Base-by-base conservation (phyloP, 208 protist genomes). In the Leishmania aethiopica region DNA sequence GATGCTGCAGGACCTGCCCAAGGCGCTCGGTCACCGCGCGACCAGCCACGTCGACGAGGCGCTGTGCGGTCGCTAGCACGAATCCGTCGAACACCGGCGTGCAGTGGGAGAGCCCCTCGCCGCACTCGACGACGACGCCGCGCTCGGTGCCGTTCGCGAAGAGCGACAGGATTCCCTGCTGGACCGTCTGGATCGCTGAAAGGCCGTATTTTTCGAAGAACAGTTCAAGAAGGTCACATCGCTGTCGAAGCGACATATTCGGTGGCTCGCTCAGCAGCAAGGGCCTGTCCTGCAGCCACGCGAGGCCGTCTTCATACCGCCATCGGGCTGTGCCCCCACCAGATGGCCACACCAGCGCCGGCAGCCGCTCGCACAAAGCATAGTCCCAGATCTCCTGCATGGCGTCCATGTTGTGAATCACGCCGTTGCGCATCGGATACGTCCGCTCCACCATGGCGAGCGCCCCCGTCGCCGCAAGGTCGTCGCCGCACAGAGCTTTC, bases 81-180 rank as follows among this genome's bases (percentile, higher is more conserved):
- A 94, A 98, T 60, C 98, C 98, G 64, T 99, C 98, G 87, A 97
- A 99, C 6, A 99, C 97, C 42, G 99, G 99, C 13, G 99, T 97
- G 87, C 99, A 98, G 88, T 99, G 99, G 11, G 98, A 99, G 6
- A 99, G 96, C 84, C 99, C 99, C 84, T 99, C 99, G 37, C 99
- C 99, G 76, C 93, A 96, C 88, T 99, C 99, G 49, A 99, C 93
- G 49, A 99, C 99, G 19, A 99, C 96, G 71, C 99, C 99, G 19
- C 98, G 99, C 28, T 97, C 80, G 2, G 99, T 88, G 77, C 99
- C 98, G 86, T 98, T 96, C 13, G 98, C 98, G 86, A 99, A 99
- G 1, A 99, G 91, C 8, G 96, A 94, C 2, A 99, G 82, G 3
- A 99, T 88, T n/a, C 92, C 94, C 76, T 98, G 94, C 69, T 98